A percentile compares a stretch with the other conserved stretches of the same genome.
Evolutionary conservation across 495 filamentous ascomycete genomes (phyloP).

Genomic region (Aspergillus affinis): DNA sequence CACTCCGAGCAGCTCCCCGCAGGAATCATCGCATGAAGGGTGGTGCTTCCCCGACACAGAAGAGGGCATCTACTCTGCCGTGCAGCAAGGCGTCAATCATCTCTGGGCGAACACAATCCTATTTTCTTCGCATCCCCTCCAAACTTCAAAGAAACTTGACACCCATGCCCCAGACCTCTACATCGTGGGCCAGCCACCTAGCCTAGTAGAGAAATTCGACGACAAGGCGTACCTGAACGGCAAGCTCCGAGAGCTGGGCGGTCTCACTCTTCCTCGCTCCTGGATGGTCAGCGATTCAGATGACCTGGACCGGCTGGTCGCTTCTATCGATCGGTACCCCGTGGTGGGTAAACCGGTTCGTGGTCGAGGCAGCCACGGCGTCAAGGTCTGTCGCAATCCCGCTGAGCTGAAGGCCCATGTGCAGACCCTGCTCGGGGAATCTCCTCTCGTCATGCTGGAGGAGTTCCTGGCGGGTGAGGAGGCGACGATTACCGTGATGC

Average conservation of each 20-base stretch:
- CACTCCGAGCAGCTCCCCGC: slow-evolving; percentile 19
- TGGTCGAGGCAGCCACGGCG: slow-evolving; percentile 31
- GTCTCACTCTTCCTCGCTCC: slow-evolving; percentile 21
- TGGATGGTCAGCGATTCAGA: slow-evolving; percentile 17
- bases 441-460: slow-evolving; percentile 33
- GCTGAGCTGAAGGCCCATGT: slow-evolving; percentile 28
- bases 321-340: slow-evolving; percentile 23
- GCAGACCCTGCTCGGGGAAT: slow-evolving; percentile 24
- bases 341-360: slow-evolving; percentile 36
- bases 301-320: slow-evolving; percentile 11
- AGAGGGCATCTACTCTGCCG: slow-evolving; percentile 32
- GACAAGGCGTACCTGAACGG: slow-evolving; percentile 40
- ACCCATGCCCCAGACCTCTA: slow-evolving; percentile 17
- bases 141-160: slow-evolving; percentile 23
- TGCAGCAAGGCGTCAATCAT: slow-evolving; percentile 35
- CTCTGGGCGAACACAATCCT: slow-evolving; percentile 43
- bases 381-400: slow-evolving; percentile 30
- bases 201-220: slow-evolving; percentile 38
- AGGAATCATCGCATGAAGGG: slow-evolving; percentile 19
- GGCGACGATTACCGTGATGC: slow-evolving; percentile 42
- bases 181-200: slow-evolving; percentile 37
- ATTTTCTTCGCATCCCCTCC: slow-evolving; percentile 36
- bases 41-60: slow-evolving; percentile 41
- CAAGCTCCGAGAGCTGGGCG: slow-evolving; percentile 20
- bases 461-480: slow-evolving; percentile 42